phyloP scores from a whole-genome alignment of 2,329 filamentous ascomycete genomes.

The Bipolaris bicolor region DNA sequence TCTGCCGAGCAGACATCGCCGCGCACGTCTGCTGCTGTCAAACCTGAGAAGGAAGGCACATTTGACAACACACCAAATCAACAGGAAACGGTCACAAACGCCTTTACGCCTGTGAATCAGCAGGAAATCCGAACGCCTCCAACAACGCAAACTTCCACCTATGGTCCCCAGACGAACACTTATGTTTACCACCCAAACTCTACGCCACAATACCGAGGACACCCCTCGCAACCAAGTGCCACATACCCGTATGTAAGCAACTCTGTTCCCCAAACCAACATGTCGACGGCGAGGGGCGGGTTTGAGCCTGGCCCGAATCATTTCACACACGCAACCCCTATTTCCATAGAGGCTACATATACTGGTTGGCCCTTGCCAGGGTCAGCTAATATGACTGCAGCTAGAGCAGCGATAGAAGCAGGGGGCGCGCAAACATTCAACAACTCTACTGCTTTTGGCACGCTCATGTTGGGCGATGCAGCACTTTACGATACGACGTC shows the following conservation, averaged over 20 bases:
- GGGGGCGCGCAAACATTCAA: slow-evolving; percentile 6
- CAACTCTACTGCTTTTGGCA: neutral
- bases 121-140: neutral
- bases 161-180: neutral
- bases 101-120: slow-evolving; percentile 22
- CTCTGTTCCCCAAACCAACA: neutral
- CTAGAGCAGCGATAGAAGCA: slow-evolving; percentile 5
- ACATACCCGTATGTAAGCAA: neutral
- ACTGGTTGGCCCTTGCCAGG: neutral
- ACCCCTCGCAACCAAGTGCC: neutral
- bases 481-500: neutral
- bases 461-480: slow-evolving; percentile 4
- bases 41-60: slow-evolving; percentile 8
- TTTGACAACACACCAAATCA: neutral
- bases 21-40: neutral
- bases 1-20: slow-evolving; percentile 12
- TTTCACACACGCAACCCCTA: neutral
- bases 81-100: neutral
- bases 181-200: neutral
- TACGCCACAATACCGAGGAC: neutral
- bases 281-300: neutral
- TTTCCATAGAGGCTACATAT: neutral
- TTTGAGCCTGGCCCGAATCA: neutral
- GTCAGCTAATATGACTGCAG: slow-evolving; percentile 3
- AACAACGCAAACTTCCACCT: neutral